These are phyloP conservation scores for barrel medic (Medicago truncatula) DNA, from an alignment of 306 rosid species.

Conservation along the genomic window DNA sequence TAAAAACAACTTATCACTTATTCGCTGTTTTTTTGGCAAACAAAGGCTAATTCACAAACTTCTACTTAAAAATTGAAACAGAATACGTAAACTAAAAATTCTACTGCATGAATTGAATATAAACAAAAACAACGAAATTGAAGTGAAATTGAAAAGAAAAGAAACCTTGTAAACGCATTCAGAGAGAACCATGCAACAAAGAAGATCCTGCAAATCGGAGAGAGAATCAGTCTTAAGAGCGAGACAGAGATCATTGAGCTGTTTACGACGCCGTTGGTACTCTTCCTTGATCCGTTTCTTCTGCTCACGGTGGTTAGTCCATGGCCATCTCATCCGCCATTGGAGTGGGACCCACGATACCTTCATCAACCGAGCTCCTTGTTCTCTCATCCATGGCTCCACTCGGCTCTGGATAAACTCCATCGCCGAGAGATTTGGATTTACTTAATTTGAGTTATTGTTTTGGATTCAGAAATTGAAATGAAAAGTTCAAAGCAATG, in stretches of 20 bases:
- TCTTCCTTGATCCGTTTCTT: slow-evolving; percentile 77
- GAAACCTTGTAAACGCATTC: slow-evolving; percentile 96
- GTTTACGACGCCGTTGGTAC: slow-evolving; percentile 73
- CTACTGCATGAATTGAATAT: not conserved
- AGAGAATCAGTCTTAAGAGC: slow-evolving; percentile 78
- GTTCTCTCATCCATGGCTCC: slow-evolving; percentile 91
- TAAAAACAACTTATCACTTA: too few species aligned
- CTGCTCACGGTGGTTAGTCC: slow-evolving; percentile 63
- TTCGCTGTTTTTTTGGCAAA: too few species aligned
- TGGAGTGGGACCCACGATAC: slow-evolving; percentile 90
- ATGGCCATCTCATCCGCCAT: slow-evolving; percentile 94
- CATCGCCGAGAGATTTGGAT: slow-evolving; percentile 36
- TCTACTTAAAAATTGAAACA: not conserved
- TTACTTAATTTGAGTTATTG: slow-evolving; percentile 5
- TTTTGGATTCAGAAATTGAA: not conserved
- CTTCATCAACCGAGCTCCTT: slow-evolving; percentile 65
- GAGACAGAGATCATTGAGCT: slow-evolving; percentile 69
- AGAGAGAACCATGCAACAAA: slow-evolving; percentile 93
- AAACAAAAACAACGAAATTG: not conserved
- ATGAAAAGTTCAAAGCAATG: not conserved
- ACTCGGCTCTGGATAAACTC: slow-evolving; percentile 85
- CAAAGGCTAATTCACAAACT: not conserved
- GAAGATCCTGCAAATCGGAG: slow-evolving; percentile 86
- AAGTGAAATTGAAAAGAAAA: slow-evolving; percentile 25
- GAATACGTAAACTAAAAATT: not conserved